Evolutionary conservation across 306 rosid species (phyloP).

Genomic region (Quercus gilva): DNA sequence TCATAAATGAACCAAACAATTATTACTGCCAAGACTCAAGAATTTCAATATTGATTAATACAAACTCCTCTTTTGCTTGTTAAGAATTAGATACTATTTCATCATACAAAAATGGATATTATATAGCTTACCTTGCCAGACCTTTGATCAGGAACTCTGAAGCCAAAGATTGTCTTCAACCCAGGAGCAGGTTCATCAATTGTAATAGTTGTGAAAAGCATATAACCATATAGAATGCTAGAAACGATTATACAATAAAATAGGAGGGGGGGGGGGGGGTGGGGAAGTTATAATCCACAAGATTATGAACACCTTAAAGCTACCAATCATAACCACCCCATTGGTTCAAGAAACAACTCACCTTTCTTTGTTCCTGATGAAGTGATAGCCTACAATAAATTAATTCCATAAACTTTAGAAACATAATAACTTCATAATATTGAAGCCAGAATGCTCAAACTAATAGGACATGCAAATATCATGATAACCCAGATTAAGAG

Average conservation of each 20-base stretch:
- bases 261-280: background rate
- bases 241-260: background rate
- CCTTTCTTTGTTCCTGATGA: conserved; percentile 76
- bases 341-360: conserved; percentile 15
- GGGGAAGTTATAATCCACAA: too few relatives aligned
- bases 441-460: background rate
- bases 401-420: conserved; percentile 5
- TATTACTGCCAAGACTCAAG: too few relatives aligned
- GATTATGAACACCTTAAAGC: too few relatives aligned
- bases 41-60: too few relatives aligned
- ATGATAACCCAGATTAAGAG: background rate
- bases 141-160: conserved; percentile 82
- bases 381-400: conserved; percentile 62
- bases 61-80: too few relatives aligned
- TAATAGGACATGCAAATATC: background rate
- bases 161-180: conserved; percentile 66
- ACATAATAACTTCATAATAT: background rate
- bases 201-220: conserved; percentile 73
- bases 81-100: too few relatives aligned
- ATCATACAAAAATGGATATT: background rate
- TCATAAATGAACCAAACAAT: too few relatives aligned
- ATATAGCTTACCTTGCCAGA: conserved; percentile 77
- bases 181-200: conserved; percentile 78
- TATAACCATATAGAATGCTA: conserved; percentile 14
- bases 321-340: too few relatives aligned